Conservation (phyloP, 2,329 filamentous ascomycete genomes). For the Fusarium sp. region DNA sequence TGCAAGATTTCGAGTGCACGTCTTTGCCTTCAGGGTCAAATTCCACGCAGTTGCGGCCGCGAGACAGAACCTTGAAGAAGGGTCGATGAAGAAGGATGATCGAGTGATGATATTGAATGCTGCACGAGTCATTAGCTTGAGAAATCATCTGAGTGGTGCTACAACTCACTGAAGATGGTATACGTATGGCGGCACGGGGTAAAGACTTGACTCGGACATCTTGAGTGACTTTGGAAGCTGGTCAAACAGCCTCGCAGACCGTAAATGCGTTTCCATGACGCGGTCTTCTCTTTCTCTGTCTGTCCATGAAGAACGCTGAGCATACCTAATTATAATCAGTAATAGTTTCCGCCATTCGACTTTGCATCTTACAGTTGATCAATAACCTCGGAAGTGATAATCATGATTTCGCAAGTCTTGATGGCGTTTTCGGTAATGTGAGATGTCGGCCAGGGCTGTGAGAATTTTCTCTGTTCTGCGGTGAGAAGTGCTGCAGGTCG, state of each 20-base stretch:
- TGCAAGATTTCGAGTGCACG: conserved; percentile 26
- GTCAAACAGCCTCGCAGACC: not conserved
- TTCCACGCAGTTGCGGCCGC: not conserved
- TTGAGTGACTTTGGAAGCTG: not conserved
- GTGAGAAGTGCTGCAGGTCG: not conserved
- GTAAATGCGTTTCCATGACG: not conserved
- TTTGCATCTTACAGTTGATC: conserved; percentile 9
- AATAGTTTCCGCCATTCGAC: no score
- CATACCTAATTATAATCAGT: not conserved
- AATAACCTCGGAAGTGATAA: conserved; percentile 18
- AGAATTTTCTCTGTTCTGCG: not conserved
- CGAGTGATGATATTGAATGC: not conserved
- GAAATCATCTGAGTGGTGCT: accelerated
- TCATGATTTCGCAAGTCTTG: conserved; percentile 15
- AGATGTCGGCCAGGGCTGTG: conserved; percentile 7
- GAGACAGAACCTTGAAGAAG: not conserved
- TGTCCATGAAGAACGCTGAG: not conserved
- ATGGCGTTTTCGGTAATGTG: conserved; percentile 20
- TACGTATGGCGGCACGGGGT: not conserved
- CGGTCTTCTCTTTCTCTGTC: not conserved
- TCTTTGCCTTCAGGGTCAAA: conserved; percentile 32
- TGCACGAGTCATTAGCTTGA: not conserved
- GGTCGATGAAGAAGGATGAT: not conserved
- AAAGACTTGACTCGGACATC: not conserved
- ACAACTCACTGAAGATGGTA: not conserved